Percentiles rank a stretch among this genome's conserved stretches.
Conservation (phyloP, 2,329 filamentous ascomycete genomes). For the Aspergillus sp. region DNA sequence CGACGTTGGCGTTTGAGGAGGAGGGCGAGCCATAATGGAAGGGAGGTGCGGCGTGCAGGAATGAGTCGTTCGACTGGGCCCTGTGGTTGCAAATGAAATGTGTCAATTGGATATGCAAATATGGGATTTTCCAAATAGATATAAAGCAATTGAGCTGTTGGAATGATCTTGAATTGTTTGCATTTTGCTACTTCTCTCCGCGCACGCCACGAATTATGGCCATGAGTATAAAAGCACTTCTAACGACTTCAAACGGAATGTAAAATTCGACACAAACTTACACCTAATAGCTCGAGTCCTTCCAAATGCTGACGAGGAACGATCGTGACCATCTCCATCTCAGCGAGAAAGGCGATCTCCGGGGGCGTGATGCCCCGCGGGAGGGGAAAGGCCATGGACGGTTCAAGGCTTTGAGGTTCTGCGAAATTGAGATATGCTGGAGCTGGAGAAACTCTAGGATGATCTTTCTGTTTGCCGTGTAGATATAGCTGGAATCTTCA, state of each 20-base stretch:
- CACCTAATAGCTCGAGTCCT: slow-evolving; percentile 75
- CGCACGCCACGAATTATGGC: too few relatives aligned
- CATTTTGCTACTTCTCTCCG: too few relatives aligned
- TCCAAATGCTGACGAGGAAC: slow-evolving; percentile 88
- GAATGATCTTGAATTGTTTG: too few relatives aligned
- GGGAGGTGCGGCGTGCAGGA: slow-evolving; percentile 71
- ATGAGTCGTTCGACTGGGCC: slow-evolving; percentile 71
- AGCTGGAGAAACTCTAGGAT: not conserved
- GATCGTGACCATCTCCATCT: slow-evolving; percentile 94
- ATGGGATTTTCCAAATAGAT: too few relatives aligned
- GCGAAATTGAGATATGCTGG: too few relatives aligned
- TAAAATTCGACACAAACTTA: slow-evolving; percentile 46
- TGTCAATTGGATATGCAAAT: slow-evolving; percentile 10
- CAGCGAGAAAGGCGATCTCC: slow-evolving; percentile 90
- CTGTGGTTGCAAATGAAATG: slow-evolving; percentile 42
- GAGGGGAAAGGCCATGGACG: slow-evolving; percentile 56
- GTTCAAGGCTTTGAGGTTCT: not conserved
- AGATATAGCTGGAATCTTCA: too few relatives aligned
- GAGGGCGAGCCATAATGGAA: slow-evolving; percentile 92
- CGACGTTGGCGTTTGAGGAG: slow-evolving; percentile 91
- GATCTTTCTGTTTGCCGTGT: too few relatives aligned
- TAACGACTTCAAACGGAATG: too few relatives aligned
- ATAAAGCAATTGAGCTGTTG: too few relatives aligned
- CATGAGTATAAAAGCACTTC: too few relatives aligned
- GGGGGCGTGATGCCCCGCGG: slow-evolving; percentile 69